Base-by-base conservation (phyloP, 2,329 filamentous ascomycete genomes). In the Teratosphaeria gauchensis region DNA sequence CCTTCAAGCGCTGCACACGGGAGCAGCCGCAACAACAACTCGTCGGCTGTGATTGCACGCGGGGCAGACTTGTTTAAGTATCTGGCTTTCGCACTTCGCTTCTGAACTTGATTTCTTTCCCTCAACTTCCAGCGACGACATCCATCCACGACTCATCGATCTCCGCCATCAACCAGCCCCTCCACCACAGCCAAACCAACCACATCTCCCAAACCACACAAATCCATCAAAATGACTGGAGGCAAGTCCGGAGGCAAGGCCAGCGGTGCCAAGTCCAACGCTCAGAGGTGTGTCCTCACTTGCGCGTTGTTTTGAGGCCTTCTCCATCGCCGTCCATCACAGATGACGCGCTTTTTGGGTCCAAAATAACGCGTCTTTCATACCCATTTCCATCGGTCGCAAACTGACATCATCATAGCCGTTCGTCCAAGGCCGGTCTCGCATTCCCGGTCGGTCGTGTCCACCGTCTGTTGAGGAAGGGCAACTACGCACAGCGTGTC, bases 211-310 rank as follows among this genome's bases (percentile, higher is more conserved):
- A 62, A 64, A 69, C 71, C 73, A 67, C 62, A 68, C 72, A 76
- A 73, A 71, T 73, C 76, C 66, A 75, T 84, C 87, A 96, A 90
- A 89, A 99, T 99, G 94, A 95, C 94, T 90, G 92, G 92, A 85
- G 92, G 94, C 80, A 99, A 99, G 83, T 96, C 92, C 82, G 94
- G 94, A 80, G 94, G 94, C 87, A 97, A 97, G 88, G 92, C 92
- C 83, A 92, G 89, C 82, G 91, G 92, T 82, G 88, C 89, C 83
- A 99, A 99, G 90, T 75, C 73, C 71, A 95, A 89, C 84, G 89
- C 94, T 75, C 94, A 97, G 84, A 96, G 92, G 94, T 97, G 82
- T 86, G 92, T 88, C 54, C 59, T 61, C 60, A 56, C 65, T 64
- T 48, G 6, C 42, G 16, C 42, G 35, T 59, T 64, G 51, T 54